Conservation (phyloP, 495 filamentous ascomycete genomes). For the Oleoguttula mirabilis region DNA sequence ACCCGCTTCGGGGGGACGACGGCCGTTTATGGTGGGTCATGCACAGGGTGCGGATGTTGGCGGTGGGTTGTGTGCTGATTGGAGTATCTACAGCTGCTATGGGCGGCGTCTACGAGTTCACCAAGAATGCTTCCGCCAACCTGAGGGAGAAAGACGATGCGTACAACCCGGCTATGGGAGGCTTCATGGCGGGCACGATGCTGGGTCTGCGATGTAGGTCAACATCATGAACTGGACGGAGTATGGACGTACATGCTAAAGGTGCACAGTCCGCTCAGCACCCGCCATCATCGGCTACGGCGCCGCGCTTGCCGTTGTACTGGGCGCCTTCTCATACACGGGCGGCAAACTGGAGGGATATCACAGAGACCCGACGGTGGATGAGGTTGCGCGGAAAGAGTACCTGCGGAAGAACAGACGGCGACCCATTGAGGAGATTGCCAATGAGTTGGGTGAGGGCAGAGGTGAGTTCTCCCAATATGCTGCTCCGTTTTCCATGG, state of each 20-base stretch:
- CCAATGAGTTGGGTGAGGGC: slow-evolving; percentile 77
- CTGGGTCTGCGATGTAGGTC: slow-evolving; percentile 51
- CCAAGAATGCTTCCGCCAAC: slow-evolving; percentile 60
- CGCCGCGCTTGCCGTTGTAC: slow-evolving; percentile 45
- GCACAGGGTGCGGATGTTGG: not conserved
- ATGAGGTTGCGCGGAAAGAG: slow-evolving; percentile 74
- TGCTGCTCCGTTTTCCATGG: not conserved
- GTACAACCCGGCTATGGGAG: slow-evolving; percentile 57
- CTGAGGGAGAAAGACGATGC: slow-evolving; percentile 63
- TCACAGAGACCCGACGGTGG: slow-evolving; percentile 44
- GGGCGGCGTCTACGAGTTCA: slow-evolving; percentile 69
- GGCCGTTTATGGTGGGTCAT: slow-evolving; percentile 48
- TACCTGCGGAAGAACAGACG: slow-evolving; percentile 59
- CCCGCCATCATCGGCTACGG: slow-evolving; percentile 73
- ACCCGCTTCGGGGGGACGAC: slow-evolving; percentile 56
- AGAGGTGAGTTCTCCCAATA: slow-evolving; percentile 47
- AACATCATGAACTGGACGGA: not conserved
- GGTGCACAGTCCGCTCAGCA: slow-evolving; percentile 52
- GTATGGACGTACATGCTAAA: not conserved
- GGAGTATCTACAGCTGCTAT: slow-evolving; percentile 54
- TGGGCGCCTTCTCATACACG: slow-evolving; percentile 65
- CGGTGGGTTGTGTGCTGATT: not conserved
- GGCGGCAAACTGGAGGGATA: slow-evolving; percentile 54
- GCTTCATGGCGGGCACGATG: slow-evolving; percentile 58
- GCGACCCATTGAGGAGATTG: slow-evolving; percentile 67